phyloP scores from a whole-genome alignment of 1,284 basidiomycete genomes.

The Cutaneotrichosporon sp. region DNA sequence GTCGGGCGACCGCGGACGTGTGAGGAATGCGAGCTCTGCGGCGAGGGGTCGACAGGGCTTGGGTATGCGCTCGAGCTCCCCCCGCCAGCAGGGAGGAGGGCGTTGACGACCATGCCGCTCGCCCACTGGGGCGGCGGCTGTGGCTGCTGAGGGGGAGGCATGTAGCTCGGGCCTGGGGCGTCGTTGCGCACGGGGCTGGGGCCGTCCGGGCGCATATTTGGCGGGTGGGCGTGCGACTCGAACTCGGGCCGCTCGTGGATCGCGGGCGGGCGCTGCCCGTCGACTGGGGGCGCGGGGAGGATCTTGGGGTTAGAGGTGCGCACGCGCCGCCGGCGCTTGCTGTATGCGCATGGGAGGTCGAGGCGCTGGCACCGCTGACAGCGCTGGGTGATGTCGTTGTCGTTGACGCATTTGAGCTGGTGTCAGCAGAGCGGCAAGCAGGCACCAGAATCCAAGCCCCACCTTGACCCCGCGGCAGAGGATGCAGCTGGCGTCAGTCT shows the following conservation, averaged over 20 bases:
- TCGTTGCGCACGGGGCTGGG: background rate
- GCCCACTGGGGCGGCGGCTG: too few relatives aligned
- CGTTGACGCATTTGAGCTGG: slow-evolving; percentile 12
- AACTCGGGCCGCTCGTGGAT: background rate
- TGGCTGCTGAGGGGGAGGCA: too few relatives aligned
- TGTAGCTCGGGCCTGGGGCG: too few relatives aligned
- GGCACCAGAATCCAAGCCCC: too few relatives aligned
- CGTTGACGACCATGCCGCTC: too few relatives aligned
- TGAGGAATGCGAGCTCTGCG: too few relatives aligned
- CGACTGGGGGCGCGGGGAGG: background rate
- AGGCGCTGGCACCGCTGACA: slow-evolving; percentile 12
- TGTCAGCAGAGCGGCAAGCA: background rate
- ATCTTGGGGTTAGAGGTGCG: background rate
- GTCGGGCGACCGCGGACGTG: too few relatives aligned
- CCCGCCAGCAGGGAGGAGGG: too few relatives aligned
- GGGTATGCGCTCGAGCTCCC: too few relatives aligned
- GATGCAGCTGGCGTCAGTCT: slow-evolving; percentile 9
- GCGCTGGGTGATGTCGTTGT: background rate
- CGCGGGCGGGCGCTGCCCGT: background rate
- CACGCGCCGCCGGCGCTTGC: slow-evolving; percentile 7
- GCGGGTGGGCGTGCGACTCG: background rate
- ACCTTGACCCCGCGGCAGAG: slow-evolving; percentile 16
- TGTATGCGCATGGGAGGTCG: slow-evolving; percentile 13
- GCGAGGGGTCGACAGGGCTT: too few relatives aligned
- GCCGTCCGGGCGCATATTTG: background rate